Conservation (phyloP, 2,329 filamentous ascomycete species). For the Fusarium palustre region DNA sequence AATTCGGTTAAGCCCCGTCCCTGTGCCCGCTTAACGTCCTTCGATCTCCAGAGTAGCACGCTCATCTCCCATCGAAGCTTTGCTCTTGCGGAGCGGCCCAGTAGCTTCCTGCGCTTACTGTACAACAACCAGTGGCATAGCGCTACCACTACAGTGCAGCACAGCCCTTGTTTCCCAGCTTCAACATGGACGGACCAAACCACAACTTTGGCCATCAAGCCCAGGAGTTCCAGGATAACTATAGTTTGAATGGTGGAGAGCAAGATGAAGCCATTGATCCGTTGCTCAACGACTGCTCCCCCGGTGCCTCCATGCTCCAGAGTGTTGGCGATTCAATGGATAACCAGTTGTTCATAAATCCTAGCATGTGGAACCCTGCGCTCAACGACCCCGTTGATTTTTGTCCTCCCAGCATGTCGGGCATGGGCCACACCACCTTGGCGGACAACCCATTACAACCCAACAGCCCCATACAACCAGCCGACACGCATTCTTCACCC, state of each 20-base stretch:
- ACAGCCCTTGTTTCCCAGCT: background rate
- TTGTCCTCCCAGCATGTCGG: background rate
- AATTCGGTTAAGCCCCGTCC: conserved; percentile 11
- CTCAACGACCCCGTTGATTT: conserved; percentile 1
- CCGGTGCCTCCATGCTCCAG: background rate
- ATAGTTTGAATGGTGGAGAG: background rate
- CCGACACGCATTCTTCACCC: conserved; percentile 24
- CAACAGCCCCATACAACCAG: conserved; percentile 14
- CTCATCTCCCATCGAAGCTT: conserved; percentile 5
- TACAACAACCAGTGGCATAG: background rate
- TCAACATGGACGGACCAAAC: conserved; percentile 24
- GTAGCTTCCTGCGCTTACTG: background rate
- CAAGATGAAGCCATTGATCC: conserved; percentile 36
- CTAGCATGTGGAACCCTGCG: conserved; percentile 20
- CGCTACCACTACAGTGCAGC: background rate
- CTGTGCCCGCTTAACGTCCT: background rate
- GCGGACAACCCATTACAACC: background rate
- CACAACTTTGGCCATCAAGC: background rate
- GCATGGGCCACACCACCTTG: background rate
- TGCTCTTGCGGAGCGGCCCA: background rate
- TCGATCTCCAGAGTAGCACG: background rate
- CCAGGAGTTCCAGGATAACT: background rate
- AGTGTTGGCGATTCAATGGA: conserved; percentile 1
- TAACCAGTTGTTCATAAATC: conserved; percentile 5
- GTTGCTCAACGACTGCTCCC: conserved; percentile 20